Percentiles rank a stretch among this genome's conserved stretches.
Evolutionary conservation across 2,329 filamentous ascomycete genomes (phyloP).

Genomic region (Diaporthe sp.): DNA sequence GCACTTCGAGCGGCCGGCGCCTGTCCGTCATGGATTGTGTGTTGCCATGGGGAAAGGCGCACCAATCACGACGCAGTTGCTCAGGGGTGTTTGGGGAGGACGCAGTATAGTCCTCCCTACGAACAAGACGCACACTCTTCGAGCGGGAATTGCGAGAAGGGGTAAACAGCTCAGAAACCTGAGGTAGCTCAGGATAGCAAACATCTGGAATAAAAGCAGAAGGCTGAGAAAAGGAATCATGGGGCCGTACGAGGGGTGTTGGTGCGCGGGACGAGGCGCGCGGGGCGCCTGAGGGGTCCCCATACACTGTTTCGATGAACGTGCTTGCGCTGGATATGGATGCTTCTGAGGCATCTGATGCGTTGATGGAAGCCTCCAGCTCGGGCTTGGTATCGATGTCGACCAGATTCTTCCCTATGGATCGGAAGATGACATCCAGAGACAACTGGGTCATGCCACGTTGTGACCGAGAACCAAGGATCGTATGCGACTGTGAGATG

Average conservation of each 20-base stretch:
- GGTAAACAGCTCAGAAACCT: not conserved
- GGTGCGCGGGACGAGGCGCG: conserved; percentile 74
- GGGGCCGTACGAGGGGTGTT: conserved; percentile 76
- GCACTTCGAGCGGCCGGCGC: conserved; percentile 31
- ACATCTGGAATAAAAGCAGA: conserved; percentile 2
- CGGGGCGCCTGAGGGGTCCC: conserved; percentile 70
- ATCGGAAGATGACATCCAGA: conserved; percentile 90
- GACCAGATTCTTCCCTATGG: conserved; percentile 79
- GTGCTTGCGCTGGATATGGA: conserved; percentile 79
- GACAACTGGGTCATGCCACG: conserved; percentile 92
- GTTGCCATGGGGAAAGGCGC: conserved; percentile 36
- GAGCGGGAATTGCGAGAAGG: conserved; percentile 48
- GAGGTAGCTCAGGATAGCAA: not conserved
- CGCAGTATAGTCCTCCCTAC: conserved; percentile 45
- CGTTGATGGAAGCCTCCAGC: conserved; percentile 80
- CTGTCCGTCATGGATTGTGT: conserved; percentile 7
- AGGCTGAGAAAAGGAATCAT: conserved; percentile 48
- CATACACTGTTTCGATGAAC: conserved; percentile 85
- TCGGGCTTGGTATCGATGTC: conserved; percentile 69
- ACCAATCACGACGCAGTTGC: conserved; percentile 15
- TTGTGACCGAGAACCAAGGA: conserved; percentile 88
- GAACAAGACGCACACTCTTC: conserved; percentile 62
- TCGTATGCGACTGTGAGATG: conserved; percentile 84
- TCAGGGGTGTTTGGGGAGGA: conserved; percentile 35
- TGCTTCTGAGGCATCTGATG: conserved; percentile 86